Percentiles rank a stretch among this genome's conserved stretches.
These are phyloP conservation scores for Drechslerella dactyloides DNA, from an alignment of 2,329 filamentous ascomycete species.

Conservation along the genomic window DNA sequence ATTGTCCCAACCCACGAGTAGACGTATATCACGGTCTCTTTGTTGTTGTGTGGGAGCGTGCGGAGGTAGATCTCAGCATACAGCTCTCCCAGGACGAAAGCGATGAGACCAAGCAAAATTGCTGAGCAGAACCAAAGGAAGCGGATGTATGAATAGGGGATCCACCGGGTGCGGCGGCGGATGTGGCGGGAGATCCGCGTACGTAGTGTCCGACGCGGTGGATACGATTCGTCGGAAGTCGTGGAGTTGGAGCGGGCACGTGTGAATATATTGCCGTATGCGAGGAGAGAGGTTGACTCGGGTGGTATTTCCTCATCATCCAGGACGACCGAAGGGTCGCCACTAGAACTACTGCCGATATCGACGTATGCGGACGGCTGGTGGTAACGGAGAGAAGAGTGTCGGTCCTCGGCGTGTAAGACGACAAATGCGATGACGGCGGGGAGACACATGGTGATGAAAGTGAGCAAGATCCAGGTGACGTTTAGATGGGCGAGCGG, in stretches of 20 bases:
- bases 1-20: constrained; percentile 74
- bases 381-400: constrained; percentile 64
- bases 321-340: neutral
- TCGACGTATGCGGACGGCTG: constrained; percentile 68
- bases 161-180: constrained; percentile 44
- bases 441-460: constrained; percentile 72
- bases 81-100: constrained; percentile 71
- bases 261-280: constrained; percentile 38
- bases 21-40: constrained; percentile 72
- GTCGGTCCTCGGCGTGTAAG: constrained; percentile 69
- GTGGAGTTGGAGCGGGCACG: constrained; percentile 43
- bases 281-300: constrained; percentile 34
- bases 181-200: constrained; percentile 35
- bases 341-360: constrained; percentile 9
- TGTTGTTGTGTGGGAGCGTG: constrained; percentile 70
- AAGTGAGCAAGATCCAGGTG: constrained; percentile 73
- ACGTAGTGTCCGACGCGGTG: constrained; percentile 28
- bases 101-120: constrained; percentile 68
- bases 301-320: constrained; percentile 25
- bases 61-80: constrained; percentile 73
- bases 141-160: constrained; percentile 64
- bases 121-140: constrained; percentile 74
- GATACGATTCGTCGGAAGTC: constrained; percentile 27
- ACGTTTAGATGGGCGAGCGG: constrained; percentile 68
- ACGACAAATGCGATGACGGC: constrained; percentile 71